phyloP scores from a whole-genome alignment of 2,329 filamentous ascomycete species.

The Lasiodiplodia gonubiensis region DNA sequence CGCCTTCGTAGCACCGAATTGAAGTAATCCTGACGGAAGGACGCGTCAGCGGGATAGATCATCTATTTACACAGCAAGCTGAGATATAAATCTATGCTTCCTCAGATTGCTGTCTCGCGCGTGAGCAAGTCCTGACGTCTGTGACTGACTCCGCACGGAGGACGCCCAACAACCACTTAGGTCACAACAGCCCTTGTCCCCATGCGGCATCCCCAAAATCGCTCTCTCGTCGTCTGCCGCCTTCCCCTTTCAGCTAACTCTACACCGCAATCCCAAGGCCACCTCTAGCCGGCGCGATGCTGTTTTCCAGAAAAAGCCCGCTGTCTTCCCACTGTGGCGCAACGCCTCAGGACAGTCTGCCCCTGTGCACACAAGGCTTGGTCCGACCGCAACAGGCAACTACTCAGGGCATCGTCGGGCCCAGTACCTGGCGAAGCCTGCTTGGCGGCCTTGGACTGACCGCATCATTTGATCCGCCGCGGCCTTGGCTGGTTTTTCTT shows the following conservation, averaged over 20 bases:
- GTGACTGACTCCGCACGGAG: neutral
- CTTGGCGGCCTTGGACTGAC: neutral
- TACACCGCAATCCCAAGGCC: neutral
- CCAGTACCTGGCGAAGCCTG: neutral
- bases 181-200: neutral
- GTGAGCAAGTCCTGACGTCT: neutral
- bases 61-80: neutral
- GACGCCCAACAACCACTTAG: neutral
- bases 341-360: neutral
- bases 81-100: constrained; percentile 15
- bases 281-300: neutral
- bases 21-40: neutral
- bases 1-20: neutral
- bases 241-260: constrained; percentile 2
- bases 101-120: constrained; percentile 6
- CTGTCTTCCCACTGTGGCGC: neutral
- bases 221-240: neutral
- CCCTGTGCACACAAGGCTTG: neutral
- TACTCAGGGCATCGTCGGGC: neutral
- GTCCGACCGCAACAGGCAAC: neutral
- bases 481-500: neutral
- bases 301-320: neutral
- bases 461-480: constrained; percentile 3
- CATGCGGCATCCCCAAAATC: neutral
- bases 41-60: neutral